Evolutionary conservation across 2,329 filamentous ascomycete species (phyloP).

Genomic region (Lomentospora prolificans): DNA sequence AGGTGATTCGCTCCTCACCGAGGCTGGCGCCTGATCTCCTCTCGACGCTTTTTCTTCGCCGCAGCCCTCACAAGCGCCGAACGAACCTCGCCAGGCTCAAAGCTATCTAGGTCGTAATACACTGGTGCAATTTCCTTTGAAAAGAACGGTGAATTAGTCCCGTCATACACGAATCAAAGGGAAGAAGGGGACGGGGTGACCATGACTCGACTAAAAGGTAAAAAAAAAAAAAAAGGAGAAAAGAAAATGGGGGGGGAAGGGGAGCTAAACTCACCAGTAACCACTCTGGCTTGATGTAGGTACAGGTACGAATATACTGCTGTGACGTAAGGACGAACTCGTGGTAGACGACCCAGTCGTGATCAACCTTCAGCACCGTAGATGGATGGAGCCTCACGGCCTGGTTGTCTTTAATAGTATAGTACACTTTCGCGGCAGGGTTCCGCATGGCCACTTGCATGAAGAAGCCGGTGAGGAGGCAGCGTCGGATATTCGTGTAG

Average conservation of each 20-base stretch:
- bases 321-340: slow-evolving; percentile 97
- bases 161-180: slow-evolving; percentile 1
- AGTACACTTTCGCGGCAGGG: slow-evolving; percentile 77
- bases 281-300: slow-evolving; percentile 88
- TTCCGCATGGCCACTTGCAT: slow-evolving; percentile 99
- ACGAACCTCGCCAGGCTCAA: slow-evolving; percentile 81
- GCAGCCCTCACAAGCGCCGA: slow-evolving; percentile 47
- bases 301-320: slow-evolving; percentile 95
- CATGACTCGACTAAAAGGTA: not conserved
- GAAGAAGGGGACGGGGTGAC: not conserved
- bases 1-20: not conserved
- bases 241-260: not conserved
- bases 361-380: slow-evolving; percentile 78
- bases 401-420: slow-evolving; percentile 94
- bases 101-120: slow-evolving; percentile 80
- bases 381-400: slow-evolving; percentile 87
- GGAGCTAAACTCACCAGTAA: slow-evolving; percentile 54
- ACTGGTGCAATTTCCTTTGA: slow-evolving; percentile 77
- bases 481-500: slow-evolving; percentile 92
- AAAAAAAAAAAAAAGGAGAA: not conserved
- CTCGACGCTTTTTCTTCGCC: slow-evolving; percentile 51
- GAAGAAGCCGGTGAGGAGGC: slow-evolving; percentile 91
- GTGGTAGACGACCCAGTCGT: slow-evolving; percentile 96
- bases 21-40: slow-evolving; percentile 36
- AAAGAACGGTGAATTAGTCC: slow-evolving; percentile 2